Conservation (phyloP, 768 basidiomycete genomes). For the Clathrus columnatus region DNA sequence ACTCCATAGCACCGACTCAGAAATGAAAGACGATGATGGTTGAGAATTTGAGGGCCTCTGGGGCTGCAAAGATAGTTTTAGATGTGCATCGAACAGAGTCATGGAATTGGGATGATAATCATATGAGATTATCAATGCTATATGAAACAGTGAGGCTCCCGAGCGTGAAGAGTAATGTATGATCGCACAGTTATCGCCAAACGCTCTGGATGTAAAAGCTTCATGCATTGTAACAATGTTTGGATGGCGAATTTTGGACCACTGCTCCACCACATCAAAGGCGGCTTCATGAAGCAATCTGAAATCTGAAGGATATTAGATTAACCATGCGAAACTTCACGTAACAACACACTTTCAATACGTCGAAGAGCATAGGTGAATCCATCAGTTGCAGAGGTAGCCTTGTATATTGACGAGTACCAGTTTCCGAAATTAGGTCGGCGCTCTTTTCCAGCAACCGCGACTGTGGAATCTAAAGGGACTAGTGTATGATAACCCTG, state of each 20-base stretch:
- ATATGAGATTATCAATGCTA: conserved; percentile 88
- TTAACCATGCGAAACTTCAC: not conserved
- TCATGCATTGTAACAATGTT: conserved; percentile 76
- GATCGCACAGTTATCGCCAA: conserved; percentile 80
- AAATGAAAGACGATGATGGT: conserved; percentile 27
- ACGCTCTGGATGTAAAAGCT: conserved; percentile 91
- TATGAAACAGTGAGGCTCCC: conserved; percentile 1
- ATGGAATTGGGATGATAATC: conserved; percentile 79
- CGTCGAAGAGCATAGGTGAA: conserved; percentile 68
- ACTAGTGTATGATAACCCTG: conserved; percentile 86
- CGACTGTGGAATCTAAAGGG: conserved; percentile 52
- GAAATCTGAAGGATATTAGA: conserved; percentile 47
- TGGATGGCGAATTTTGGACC: conserved; percentile 81
- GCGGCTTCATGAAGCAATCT: conserved; percentile 75
- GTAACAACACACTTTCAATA: conserved; percentile 64
- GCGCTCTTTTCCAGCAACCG: conserved; percentile 35
- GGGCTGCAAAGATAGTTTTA: conserved; percentile 44
- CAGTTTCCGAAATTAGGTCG: conserved; percentile 76
- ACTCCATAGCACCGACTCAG: conserved; percentile 84
- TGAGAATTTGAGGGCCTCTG: conserved; percentile 14
- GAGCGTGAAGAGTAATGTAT: conserved; percentile 1
- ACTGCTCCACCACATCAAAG: conserved; percentile 74
- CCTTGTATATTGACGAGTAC: conserved; percentile 79
- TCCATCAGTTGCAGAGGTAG: conserved; percentile 69
- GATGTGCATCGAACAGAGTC: conserved; percentile 72